A percentile compares a stretch with the other conserved stretches of the same genome.
Evolutionary conservation across 2,329 filamentous ascomycete genomes (phyloP).

Genomic region (Pseudovirgaria hyperparasitica): DNA sequence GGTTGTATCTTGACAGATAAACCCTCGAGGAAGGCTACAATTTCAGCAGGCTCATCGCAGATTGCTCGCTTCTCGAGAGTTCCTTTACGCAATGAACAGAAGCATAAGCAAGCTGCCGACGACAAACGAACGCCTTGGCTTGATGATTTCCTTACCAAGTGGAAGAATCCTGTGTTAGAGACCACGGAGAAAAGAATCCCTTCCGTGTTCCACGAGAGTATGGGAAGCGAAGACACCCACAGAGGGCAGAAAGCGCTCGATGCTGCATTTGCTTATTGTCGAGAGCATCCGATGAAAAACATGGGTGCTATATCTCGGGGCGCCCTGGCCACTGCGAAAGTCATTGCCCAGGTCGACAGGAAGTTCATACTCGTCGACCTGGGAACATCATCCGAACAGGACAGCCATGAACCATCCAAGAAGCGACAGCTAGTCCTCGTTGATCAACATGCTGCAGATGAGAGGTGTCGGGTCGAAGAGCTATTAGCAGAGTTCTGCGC

Average conservation of each 20-base stretch:
- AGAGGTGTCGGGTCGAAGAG: constrained; percentile 66
- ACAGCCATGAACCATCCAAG: not conserved
- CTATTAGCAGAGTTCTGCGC: constrained; percentile 49
- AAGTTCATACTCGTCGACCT: constrained; percentile 76
- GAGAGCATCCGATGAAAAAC: too few species aligned
- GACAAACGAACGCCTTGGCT: constrained; percentile 39
- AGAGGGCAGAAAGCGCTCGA: too few species aligned
- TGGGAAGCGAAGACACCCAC: too few species aligned
- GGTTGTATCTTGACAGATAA: constrained; percentile 27
- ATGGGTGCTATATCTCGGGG: too few species aligned
- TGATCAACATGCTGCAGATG: constrained; percentile 92
- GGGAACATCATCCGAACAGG: constrained; percentile 8
- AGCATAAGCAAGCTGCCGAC: constrained; percentile 1
- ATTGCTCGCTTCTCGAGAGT: constrained; percentile 1
- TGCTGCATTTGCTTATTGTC: too few species aligned
- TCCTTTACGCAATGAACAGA: not conserved
- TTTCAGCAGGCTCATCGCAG: constrained; percentile 5
- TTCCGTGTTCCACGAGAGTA: constrained; percentile 19
- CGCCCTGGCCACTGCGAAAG: constrained; percentile 45
- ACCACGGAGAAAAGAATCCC: constrained; percentile 31
- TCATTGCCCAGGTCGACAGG: constrained; percentile 73
- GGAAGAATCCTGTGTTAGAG: constrained; percentile 69
- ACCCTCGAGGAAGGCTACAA: constrained; percentile 7
- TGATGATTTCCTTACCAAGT: constrained; percentile 45
- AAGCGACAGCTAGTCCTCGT: constrained; percentile 53